Evolutionary conservation across 148 eudicot genomes (phyloP), one percentile per base, ranked within the genome.

Genomic region (Silene uniflora): DNA sequence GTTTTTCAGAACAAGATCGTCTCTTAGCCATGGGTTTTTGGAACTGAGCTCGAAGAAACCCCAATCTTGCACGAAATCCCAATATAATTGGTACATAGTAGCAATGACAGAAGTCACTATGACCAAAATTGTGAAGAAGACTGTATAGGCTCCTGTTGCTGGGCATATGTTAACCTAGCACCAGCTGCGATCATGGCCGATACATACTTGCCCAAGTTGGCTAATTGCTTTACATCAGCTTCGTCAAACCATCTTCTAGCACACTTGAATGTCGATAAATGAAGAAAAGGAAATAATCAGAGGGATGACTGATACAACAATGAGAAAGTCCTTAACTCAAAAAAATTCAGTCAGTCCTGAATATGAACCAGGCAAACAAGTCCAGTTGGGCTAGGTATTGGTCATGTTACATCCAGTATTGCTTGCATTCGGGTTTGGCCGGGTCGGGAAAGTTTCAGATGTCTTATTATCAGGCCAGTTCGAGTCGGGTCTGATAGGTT

Each of bases 151-250:
- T 84, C 82, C 56, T 84, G 81, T 58, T 89, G 85, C 46, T 85
- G 85, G 21, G 87, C 85, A 62, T 88, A 92, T 10, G 92, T 88
- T 73, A 95, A 56, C 79, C 98, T 88, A 10, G 90, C 96, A 62
- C 97, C 97, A n/a, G 98, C 98, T 39, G 98, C 98, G 25, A 95
- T 89, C 98, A 95, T 90, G 59, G 98, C 98, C 11, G 98, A 95
- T 3, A 95, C 92, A 17, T 95, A 95, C 83, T 95, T 95, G 64
- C 98, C 97, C 77, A 95, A 83, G 86, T 95, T 95, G 7, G 90
- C 89, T 77, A 95, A 76, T 67, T 95, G 93, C 64, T 73, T 81
- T 7, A 79, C 59, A 61, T 95, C 87, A 39, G 74, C 56, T 52
- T 92, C 97, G 42, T 92, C 92, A 25, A 86, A 87, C 96, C 97